Evolutionary conservation across 331 rosid genomes (phyloP), one percentile per base, ranked within the genome.

Genomic region (Quercus tomentella): DNA sequence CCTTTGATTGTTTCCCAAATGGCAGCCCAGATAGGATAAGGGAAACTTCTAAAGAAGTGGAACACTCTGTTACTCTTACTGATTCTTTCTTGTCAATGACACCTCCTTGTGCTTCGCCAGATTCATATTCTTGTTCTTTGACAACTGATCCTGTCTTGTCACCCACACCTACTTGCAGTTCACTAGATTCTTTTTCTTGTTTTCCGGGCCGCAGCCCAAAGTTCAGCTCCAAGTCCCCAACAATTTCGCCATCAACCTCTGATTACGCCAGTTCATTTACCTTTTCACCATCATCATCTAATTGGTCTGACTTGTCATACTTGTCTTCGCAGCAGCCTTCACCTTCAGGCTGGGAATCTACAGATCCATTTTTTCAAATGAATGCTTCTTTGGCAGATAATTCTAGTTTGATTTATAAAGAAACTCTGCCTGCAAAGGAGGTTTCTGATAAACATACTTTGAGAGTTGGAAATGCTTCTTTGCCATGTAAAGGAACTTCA

Each of bases 201-300:
- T 88, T 87, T 70, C 83, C 82, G 58, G 76, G 86, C 33, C 75
- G 76, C 77, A 87, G 87, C 82, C 89, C 84, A 0, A 91, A 85
- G 75, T 84, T 92, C 61, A 78, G 84, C 70, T 85, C 87, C 77
- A 91, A 88, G 82, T 92, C 97, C 51, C 90, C 96, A 28, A 88
- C 96, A 76, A 83, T 87, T 68, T 95, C 99, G n/a, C 97, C 99
- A 71, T 91, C 96, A 70, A 87, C 89, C 76, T 92, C 98, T 65
- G 98, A 95, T 73, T 86, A 87, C 55, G 85, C 95, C 20, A 92
- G 97, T 82, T 93, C 93, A 14, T 93, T 91, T 68, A 79, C 93
- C 78, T 89, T 89, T 81, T 95, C 99, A 52, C 99, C 97, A 14
- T 89, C 96, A 2, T 95, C 99, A 28, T 91, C 96, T 55, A 88